phyloP scores from a whole-genome alignment of 2,329 filamentous ascomycete species.

The Rhexocercosporidium sp. region DNA sequence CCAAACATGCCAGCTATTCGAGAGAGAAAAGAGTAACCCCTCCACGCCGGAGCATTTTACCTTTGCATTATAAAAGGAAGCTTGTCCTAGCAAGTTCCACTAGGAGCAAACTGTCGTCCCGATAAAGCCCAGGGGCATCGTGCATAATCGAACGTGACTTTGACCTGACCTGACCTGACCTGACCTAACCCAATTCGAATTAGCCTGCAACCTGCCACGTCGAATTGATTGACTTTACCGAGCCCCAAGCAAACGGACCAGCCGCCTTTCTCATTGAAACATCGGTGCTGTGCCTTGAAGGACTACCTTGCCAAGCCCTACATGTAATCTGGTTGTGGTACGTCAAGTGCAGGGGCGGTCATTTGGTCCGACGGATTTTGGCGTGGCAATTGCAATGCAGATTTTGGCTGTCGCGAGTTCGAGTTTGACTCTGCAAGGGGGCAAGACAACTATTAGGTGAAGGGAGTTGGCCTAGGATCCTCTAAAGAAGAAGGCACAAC shows the following conservation, averaged over 20 bases:
- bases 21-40: too few species aligned
- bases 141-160: background rate
- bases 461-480: background rate
- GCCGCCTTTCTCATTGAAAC: background rate
- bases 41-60: too few species aligned
- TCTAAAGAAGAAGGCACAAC: background rate
- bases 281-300: background rate
- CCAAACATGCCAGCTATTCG: too few species aligned
- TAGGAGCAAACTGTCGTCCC: background rate
- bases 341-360: background rate
- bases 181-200: background rate
- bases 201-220: background rate
- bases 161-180: too few species aligned
- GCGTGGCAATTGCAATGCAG: background rate
- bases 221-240: conserved; percentile 4
- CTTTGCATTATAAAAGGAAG: too few species aligned
- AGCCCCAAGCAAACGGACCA: background rate
- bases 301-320: conserved; percentile 1
- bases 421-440: background rate
- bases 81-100: background rate
- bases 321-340: background rate
- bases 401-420: background rate
- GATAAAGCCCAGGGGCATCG: background rate
- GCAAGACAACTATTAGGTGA: background rate
- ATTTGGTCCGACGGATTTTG: background rate